A percentile compares a stretch with the other conserved stretches of the same genome.
Conservation (phyloP, 169 alveolate species). For the Ichthyophthirius multifiliis region DNA sequence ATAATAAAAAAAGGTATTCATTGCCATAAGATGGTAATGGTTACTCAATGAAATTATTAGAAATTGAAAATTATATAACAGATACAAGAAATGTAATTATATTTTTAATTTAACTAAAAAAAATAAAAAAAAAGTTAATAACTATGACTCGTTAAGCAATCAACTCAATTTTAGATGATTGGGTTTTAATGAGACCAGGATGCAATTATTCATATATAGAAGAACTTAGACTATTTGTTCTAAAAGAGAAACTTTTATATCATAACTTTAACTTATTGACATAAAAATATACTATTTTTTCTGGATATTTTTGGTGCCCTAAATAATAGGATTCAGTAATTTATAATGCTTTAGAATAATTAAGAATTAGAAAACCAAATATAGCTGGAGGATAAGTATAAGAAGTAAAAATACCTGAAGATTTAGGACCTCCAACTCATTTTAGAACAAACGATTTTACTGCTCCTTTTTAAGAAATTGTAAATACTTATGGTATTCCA, state of each 20-base stretch:
- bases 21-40: conserved; percentile 38
- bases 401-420: conserved; percentile 66
- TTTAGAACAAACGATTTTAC: conserved; percentile 88
- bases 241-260: conserved; percentile 94
- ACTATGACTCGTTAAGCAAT: not conserved
- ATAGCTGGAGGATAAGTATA: conserved; percentile 55
- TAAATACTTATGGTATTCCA: conserved; percentile 99
- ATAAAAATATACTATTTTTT: conserved; percentile 86
- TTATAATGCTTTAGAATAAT: conserved; percentile 74
- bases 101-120: not conserved
- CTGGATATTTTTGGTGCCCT: conserved; percentile 98
- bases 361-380: conserved; percentile 47
- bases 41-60: conserved; percentile 11
- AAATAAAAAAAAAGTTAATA: conserved; percentile 1
- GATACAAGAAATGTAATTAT: conserved; percentile 23
- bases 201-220: conserved; percentile 84
- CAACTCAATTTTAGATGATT: not conserved
- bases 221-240: conserved; percentile 92
- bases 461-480: conserved; percentile 87
- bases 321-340: conserved; percentile 88
- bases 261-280: conserved; percentile 91
- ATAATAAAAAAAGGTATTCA: conserved; percentile 21
- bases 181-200: not conserved
- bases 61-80: conserved; percentile 32
- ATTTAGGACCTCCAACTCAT: conserved; percentile 93